These are phyloP conservation scores for Phytophthora citrophthora DNA, from an alignment of 352 stramenopile genomes.

Conservation along the genomic window DNA sequence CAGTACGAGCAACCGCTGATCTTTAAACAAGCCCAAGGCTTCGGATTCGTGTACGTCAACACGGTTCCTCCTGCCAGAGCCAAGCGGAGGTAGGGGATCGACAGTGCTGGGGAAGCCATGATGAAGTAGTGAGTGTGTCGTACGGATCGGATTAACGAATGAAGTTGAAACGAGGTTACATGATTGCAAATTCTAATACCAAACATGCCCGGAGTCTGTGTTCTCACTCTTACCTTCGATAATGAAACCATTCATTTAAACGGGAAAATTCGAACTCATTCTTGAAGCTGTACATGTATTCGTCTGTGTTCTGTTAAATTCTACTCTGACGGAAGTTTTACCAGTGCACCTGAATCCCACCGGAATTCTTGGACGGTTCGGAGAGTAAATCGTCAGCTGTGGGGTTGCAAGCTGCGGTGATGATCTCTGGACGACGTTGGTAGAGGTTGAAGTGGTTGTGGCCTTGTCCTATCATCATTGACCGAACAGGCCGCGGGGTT, in stretches of 20 bases:
- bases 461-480: not conserved
- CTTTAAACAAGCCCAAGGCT: constrained; percentile 9
- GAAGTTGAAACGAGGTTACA: not conserved
- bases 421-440: not conserved
- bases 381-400: too few relatives aligned
- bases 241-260: too few relatives aligned
- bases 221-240: too few relatives aligned
- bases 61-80: not conserved
- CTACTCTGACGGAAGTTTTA: too few relatives aligned
- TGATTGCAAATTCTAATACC: too few relatives aligned
- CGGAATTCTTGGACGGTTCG: too few relatives aligned
- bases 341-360: too few relatives aligned
- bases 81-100: constrained; percentile 4
- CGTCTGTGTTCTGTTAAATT: too few relatives aligned
- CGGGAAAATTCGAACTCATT: too few relatives aligned
- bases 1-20: constrained; percentile 18
- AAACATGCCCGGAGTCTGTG: too few relatives aligned
- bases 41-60: constrained; percentile 10
- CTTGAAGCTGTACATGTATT: too few relatives aligned
- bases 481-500: not conserved
- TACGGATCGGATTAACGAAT: not conserved
- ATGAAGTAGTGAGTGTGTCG: not conserved
- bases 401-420: constrained; percentile 4
- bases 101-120: not conserved
- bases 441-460: not conserved